phyloP scores from a whole-genome alignment of 2,329 filamentous ascomycete species.

The Diaporthe sp. region DNA sequence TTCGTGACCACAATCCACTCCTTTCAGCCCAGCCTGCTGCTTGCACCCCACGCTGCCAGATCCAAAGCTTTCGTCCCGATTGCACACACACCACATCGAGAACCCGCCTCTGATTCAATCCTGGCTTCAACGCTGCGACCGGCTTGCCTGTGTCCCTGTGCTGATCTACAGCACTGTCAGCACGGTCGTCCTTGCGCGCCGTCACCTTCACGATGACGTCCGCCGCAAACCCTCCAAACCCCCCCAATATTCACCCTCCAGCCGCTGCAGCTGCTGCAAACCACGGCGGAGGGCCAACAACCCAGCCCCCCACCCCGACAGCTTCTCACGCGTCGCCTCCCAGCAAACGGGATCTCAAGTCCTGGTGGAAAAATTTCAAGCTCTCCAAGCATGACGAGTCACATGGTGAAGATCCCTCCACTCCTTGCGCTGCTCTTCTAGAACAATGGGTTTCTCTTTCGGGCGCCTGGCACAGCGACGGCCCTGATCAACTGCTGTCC shows the following conservation, averaged over 20 bases:
- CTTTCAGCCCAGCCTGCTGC: slow-evolving; percentile 27
- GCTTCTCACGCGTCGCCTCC: slow-evolving; percentile 75
- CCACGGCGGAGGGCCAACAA: slow-evolving; percentile 21
- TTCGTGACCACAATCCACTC: slow-evolving; percentile 35
- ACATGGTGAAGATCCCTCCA: slow-evolving; percentile 64
- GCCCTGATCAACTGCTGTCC: slow-evolving; percentile 10
- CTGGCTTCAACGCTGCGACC: slow-evolving; percentile 24
- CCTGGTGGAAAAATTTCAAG: slow-evolving; percentile 98
- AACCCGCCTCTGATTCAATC: slow-evolving; percentile 21
- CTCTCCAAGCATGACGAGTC: slow-evolving; percentile 71
- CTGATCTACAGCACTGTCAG: slow-evolving; percentile 33
- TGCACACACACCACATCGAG: neutral
- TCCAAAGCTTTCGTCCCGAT: slow-evolving; percentile 1
- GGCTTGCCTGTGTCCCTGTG: slow-evolving; percentile 31
- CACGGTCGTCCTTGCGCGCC: slow-evolving; percentile 39
- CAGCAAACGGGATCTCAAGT: slow-evolving; percentile 88
- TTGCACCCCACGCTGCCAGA: slow-evolving; percentile 22
- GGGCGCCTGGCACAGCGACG: neutral
- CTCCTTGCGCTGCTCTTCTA: slow-evolving; percentile 33
- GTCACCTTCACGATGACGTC: slow-evolving; percentile 42
- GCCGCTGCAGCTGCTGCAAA: slow-evolving; percentile 27
- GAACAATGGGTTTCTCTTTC: slow-evolving; percentile 8
- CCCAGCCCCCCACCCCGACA: slow-evolving; percentile 48
- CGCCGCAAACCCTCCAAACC: slow-evolving; percentile 38
- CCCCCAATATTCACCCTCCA: slow-evolving; percentile 38